Evolutionary conservation across 2,329 filamentous ascomycete species (phyloP), one percentile per base, ranked within the genome.

Genomic region (Botryotinia convoluta): DNA sequence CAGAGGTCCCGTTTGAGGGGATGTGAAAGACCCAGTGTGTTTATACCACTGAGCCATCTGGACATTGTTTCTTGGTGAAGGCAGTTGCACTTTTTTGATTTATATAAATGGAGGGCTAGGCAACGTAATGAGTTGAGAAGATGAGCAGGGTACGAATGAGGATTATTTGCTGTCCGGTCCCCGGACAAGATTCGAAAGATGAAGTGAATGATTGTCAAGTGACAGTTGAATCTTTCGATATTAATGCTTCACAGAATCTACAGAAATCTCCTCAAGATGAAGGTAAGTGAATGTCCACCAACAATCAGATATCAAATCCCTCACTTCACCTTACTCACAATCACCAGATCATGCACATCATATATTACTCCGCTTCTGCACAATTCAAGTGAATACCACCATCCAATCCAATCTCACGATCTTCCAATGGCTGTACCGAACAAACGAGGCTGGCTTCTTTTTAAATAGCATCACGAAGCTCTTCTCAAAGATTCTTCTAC

Each of bases 41-140:
- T 48, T 65, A 18, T 65, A 48, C 10, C 44, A 65, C 10, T 37
- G 42, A 26, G 29, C 20, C 29, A 65, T 65, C 29, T 37, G 29
- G 63, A 65, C 2, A 16, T 65, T 35, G 29, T n/a, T 14, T 51
- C 26, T 65, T 65, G 63, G 12, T 51, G 63, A 20, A 48, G 12
- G 32, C 29, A 0, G 8, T 6, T 8, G 20, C 7, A 20, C 0
- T 35, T 6, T n/a, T 37, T 48, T 6, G 3, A 26, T n/a, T 5
- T 20, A 10, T n/a, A 37, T 20, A 16, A 12, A 14, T 26, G 29
- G 2, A 14, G 4, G 20, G 4, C 10, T 37, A 9, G 0, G 29
- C 3, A 22, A 29, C 0, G 22, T 20, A 0, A 9, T 18, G 22
- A 51, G 14, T 16, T 44, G n/a, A n/a, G 29, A 32, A 9, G 42